phyloP scores from a whole-genome alignment of 31 red algal species.

The Porphyra umbilicalis region DNA sequence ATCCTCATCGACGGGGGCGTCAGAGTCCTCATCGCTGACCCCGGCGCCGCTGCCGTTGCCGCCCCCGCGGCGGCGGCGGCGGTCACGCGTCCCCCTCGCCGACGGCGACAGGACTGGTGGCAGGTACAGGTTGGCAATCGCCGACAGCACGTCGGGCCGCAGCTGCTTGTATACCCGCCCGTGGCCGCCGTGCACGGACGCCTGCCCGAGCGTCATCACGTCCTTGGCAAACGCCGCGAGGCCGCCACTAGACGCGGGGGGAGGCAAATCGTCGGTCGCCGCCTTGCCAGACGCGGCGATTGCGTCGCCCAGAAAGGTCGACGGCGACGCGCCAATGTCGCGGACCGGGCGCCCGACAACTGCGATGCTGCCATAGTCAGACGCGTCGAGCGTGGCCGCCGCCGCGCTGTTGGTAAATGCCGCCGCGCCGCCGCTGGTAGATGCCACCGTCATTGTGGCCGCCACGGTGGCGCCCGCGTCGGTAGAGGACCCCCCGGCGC shows the following conservation, averaged over 20 bases:
- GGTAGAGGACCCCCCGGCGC: too few species aligned
- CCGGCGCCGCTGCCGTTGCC: not conserved
- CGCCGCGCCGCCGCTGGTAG: too few species aligned
- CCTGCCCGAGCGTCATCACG: not conserved
- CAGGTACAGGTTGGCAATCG: not conserved
- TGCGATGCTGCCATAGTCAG: not conserved
- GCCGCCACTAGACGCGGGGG: not conserved
- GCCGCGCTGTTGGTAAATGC: too few species aligned
- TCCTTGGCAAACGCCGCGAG: not conserved
- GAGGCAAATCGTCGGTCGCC: not conserved
- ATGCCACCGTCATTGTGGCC: too few species aligned
- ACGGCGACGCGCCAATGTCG: not conserved
- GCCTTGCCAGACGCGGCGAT: not conserved
- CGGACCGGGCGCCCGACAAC: not conserved
- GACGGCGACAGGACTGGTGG: not conserved
- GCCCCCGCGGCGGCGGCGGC: not conserved
- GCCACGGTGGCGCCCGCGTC: too few species aligned
- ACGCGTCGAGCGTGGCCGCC: not conserved
- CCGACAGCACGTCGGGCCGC: not conserved
- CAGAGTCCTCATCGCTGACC: not conserved
- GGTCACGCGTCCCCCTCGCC: not conserved
- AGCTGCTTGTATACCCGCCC: not conserved
- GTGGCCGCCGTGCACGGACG: not conserved
- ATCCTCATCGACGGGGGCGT: not conserved
- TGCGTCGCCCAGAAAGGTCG: not conserved